Evolutionary conservation across 2,329 filamentous ascomycete species (phyloP).

Genomic region (Rhynchosporium graminicola): DNA sequence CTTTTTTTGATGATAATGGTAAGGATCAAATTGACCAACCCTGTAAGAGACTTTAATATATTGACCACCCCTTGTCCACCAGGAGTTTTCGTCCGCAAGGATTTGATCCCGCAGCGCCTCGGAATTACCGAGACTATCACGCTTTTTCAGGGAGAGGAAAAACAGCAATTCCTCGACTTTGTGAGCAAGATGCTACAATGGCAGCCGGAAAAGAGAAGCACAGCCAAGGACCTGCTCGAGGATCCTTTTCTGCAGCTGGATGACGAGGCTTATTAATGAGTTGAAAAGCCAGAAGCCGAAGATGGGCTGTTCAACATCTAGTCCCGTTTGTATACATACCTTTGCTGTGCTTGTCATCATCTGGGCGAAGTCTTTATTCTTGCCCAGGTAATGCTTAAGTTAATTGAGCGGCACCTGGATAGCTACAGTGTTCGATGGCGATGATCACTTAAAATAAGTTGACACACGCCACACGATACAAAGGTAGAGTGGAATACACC

Average conservation of each 20-base stretch:
- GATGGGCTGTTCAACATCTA: neutral
- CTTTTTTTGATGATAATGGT: slow-evolving; percentile 9
- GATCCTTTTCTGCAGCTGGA: slow-evolving; percentile 27
- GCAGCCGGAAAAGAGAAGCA: slow-evolving; percentile 38
- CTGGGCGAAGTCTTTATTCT: neutral
- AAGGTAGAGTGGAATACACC: neutral
- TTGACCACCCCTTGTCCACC: slow-evolving; percentile 12
- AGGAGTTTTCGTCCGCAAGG: slow-evolving; percentile 41
- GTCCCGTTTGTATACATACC: neutral
- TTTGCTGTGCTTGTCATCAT: neutral
- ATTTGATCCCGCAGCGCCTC: slow-evolving; percentile 38
- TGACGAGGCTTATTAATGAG: slow-evolving; percentile 1
- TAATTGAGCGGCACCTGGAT: neutral
- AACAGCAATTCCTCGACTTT: slow-evolving; percentile 39
- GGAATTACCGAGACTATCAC: slow-evolving; percentile 35
- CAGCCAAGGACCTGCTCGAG: slow-evolving; percentile 38
- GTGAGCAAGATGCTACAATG: slow-evolving; percentile 39
- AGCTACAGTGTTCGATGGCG: neutral
- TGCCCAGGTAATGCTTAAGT: neutral
- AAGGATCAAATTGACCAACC: slow-evolving; percentile 9
- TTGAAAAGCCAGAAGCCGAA: neutral
- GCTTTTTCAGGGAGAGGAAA: slow-evolving; percentile 35
- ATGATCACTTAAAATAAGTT: neutral
- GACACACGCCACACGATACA: neutral
- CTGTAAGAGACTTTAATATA: neutral